Conservation (phyloP, 306 rosid species). For the Spatholobus suberectus region DNA sequence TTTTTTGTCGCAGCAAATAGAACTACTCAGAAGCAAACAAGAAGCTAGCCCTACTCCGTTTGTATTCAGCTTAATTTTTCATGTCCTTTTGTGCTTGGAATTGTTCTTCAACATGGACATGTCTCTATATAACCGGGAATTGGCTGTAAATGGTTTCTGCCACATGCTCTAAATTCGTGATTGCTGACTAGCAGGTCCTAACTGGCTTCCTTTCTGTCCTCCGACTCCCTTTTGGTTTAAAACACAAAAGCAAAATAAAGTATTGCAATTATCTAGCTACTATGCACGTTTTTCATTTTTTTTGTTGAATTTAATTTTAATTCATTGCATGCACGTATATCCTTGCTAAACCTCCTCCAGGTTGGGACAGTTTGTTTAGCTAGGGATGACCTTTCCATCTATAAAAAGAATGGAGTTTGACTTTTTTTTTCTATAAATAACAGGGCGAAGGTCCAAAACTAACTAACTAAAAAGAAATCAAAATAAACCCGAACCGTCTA, state of each 20-base stretch:
- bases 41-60: background rate
- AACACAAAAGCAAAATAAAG: conserved; percentile 8
- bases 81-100: conserved; percentile 39
- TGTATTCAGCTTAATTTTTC: background rate
- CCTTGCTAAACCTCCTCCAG: background rate
- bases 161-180: conserved; percentile 23
- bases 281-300: background rate
- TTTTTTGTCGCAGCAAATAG: background rate
- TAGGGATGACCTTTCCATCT: background rate
- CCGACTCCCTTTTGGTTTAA: background rate
- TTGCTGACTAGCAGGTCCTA: background rate
- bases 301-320: background rate
- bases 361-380: background rate
- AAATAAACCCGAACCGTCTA: no score
- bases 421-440: background rate
- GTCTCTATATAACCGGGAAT: conserved; percentile 22
- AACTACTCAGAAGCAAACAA: conserved; percentile 24
- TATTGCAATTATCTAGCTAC: background rate
- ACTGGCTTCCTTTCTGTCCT: background rate
- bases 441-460: background rate
- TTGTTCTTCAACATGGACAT: conserved; percentile 43
- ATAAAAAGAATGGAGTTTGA: background rate
- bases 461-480: no score
- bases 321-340: background rate
- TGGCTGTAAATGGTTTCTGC: background rate